Conservation (phyloP, 495 filamentous ascomycete genomes). For the Hypomontagnella submonticulosa region DNA sequence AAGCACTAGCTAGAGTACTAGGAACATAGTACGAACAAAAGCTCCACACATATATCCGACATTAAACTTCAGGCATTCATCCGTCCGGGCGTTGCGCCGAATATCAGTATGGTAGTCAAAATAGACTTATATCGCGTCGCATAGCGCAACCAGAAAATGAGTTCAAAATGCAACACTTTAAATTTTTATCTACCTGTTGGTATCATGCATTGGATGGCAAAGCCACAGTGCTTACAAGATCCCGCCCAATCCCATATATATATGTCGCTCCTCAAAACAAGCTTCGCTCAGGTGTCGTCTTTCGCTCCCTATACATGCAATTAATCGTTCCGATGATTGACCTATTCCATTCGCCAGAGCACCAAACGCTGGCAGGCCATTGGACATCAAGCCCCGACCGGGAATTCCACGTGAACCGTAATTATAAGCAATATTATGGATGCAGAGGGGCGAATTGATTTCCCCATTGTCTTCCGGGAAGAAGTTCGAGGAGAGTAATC, state of each 20-base stretch:
- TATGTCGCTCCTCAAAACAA: conserved; percentile 38
- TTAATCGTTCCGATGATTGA: conserved; percentile 37
- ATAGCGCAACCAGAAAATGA: neutral
- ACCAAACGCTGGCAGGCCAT: conserved; percentile 23
- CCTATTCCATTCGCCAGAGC: conserved; percentile 32
- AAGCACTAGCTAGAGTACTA: too few species aligned
- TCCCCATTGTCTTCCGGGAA: conserved; percentile 1
- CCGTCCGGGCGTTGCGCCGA: neutral
- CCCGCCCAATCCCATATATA: conserved; percentile 37
- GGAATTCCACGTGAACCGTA: conserved; percentile 42
- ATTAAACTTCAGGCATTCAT: neutral
- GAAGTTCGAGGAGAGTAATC: conserved; percentile 6
- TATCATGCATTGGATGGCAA: conserved; percentile 39
- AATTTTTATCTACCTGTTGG: conserved; percentile 39
- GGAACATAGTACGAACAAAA: too few species aligned
- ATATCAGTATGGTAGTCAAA: neutral
- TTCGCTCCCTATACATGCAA: conserved; percentile 36
- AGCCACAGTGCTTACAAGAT: conserved; percentile 34
- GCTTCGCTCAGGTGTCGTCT: conserved; percentile 26
- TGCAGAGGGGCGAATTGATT: conserved; percentile 34
- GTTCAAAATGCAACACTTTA: conserved; percentile 18
- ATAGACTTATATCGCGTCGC: neutral
- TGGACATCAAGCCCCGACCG: conserved; percentile 43
- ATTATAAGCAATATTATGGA: conserved; percentile 44
- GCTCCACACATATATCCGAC: neutral